A percentile compares a stretch with the other conserved stretches of the same genome.
Evolutionary conservation across 169 alveolate genomes (phyloP).

Genomic region (Blepharisma undulans): DNA sequence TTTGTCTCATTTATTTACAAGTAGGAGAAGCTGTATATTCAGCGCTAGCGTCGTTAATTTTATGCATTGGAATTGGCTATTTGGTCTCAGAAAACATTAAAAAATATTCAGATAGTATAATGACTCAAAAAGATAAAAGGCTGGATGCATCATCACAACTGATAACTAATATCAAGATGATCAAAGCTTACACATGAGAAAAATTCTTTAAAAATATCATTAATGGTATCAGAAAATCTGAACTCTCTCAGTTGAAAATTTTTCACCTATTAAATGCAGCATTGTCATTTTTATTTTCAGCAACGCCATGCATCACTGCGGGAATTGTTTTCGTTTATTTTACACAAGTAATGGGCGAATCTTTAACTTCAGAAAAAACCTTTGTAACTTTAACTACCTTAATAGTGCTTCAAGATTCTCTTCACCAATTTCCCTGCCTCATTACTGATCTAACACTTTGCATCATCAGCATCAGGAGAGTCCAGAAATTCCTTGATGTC

Average conservation of each 20-base stretch:
- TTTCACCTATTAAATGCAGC: background rate
- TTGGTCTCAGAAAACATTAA: background rate
- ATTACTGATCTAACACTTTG: background rate
- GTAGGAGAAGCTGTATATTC: background rate
- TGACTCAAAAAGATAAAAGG: constrained; percentile 42
- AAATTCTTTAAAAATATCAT: constrained; percentile 68
- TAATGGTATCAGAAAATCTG: constrained; percentile 64
- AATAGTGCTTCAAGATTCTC: background rate
- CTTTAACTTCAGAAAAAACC: constrained; percentile 3
- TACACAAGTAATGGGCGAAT: background rate
- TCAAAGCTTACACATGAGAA: constrained; percentile 89
- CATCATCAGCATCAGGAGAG: background rate
- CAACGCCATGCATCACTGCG: background rate
- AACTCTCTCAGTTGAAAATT: constrained; percentile 42
- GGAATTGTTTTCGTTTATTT: constrained; percentile 3
- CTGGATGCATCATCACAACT: constrained; percentile 68
- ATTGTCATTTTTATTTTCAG: background rate
- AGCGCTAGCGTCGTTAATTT: background rate
- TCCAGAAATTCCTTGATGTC: background rate
- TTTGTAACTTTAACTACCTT: constrained; percentile 24
- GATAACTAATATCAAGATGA: constrained; percentile 74
- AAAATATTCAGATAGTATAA: background rate
- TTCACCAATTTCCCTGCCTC: background rate
- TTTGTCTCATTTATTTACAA: background rate
- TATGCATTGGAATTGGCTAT: background rate